These are phyloP conservation scores for Arabidopsis suecica DNA, from an alignment of 345 rosid species.

Conservation along the genomic window DNA sequence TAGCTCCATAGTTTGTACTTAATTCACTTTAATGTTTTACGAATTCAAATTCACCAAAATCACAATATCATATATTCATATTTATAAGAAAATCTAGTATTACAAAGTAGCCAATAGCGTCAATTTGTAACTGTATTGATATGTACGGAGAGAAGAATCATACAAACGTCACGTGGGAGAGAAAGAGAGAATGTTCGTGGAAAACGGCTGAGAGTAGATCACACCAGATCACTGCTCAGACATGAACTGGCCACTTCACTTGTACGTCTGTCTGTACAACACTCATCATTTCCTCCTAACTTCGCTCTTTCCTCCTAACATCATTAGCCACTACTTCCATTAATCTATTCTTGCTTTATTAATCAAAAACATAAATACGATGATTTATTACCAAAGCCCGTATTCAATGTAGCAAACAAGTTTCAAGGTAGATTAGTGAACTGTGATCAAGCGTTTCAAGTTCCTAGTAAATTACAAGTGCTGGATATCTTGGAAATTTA, in stretches of 20 bases:
- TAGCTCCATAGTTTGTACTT: too few relatives aligned
- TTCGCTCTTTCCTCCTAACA: constrained; percentile 21
- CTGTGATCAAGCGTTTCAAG: constrained; percentile 2
- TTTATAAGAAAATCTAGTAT: neutral
- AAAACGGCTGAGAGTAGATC: constrained; percentile 8
- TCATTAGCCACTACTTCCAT: constrained; percentile 13
- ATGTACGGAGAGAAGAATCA: constrained; percentile 25
- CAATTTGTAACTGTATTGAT: neutral
- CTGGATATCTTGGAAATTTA: neutral
- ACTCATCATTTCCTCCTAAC: constrained; percentile 4
- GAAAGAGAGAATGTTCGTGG: constrained; percentile 39
- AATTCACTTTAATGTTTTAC: too few relatives aligned
- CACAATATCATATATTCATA: too few relatives aligned
- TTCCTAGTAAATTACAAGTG: constrained; percentile 23
- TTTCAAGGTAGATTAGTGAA: constrained; percentile 20
- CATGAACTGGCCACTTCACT: constrained; percentile 42
- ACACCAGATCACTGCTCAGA: constrained; percentile 22
- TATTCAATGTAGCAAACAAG: constrained; percentile 20
- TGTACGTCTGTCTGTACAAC: constrained; percentile 28
- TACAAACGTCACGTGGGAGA: constrained; percentile 31
- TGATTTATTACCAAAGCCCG: neutral
- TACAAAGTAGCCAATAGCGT: neutral
- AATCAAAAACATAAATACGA: neutral
- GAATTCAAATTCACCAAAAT: too few relatives aligned
- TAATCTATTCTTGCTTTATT: neutral